phyloP scores from a whole-genome alignment of 768 basidiomycete species.

The Cystofilobasidium ferigula region DNA sequence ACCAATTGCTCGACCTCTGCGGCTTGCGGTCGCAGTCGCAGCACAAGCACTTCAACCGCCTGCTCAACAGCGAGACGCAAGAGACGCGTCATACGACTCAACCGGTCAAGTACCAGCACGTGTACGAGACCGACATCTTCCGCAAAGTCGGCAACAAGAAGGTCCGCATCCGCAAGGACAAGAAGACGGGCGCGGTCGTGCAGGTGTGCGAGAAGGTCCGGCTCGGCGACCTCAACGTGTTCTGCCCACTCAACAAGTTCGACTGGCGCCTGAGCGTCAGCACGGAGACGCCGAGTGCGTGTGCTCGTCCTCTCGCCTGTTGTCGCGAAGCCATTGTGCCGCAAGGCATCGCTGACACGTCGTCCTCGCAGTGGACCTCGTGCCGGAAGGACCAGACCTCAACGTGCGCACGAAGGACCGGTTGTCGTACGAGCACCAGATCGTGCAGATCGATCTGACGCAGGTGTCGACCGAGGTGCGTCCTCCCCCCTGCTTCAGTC shows the following conservation, averaged over 20 bases:
- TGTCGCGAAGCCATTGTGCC: neutral
- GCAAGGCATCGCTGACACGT: too few species aligned
- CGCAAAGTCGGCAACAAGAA: constrained; percentile 43
- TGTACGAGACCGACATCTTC: constrained; percentile 68
- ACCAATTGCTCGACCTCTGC: too few species aligned
- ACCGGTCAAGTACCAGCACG: constrained; percentile 64
- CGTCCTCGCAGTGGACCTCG: neutral
- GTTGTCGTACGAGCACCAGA: constrained; percentile 84
- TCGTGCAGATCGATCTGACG: constrained; percentile 85
- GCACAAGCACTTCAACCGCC: constrained; percentile 71
- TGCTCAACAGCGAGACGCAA: constrained; percentile 62
- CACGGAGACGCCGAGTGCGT: constrained; percentile 74
- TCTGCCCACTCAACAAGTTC: constrained; percentile 63
- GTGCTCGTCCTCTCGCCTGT: neutral
- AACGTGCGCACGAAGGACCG: constrained; percentile 62
- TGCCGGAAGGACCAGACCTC: neutral
- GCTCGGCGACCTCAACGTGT: constrained; percentile 77
- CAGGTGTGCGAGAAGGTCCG: constrained; percentile 69
- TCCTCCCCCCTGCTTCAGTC: neutral
- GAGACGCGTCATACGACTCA: constrained; percentile 47
- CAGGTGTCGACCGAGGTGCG: constrained; percentile 57
- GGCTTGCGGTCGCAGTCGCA: constrained; percentile 64
- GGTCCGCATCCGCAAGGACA: constrained; percentile 72
- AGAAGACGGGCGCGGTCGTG: constrained; percentile 55
- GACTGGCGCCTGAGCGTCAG: constrained; percentile 93